Evolutionary conservation across 306 rosid genomes (phyloP), one percentile per base, ranked within the genome.

Genomic region (Cicer pinnatifidum): DNA sequence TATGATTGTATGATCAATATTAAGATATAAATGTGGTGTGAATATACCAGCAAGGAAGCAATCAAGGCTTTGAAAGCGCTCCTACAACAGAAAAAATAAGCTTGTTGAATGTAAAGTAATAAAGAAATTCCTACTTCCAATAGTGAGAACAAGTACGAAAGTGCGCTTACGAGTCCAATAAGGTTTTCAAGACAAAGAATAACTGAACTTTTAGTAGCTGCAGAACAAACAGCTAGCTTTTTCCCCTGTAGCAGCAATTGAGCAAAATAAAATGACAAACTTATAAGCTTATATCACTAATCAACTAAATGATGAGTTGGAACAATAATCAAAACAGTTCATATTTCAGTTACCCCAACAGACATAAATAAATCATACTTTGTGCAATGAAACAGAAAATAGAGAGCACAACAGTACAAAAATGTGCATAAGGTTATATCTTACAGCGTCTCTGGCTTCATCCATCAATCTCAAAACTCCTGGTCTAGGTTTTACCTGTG

Each of bases 171-270:
- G 35, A 79, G 48, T 83, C 98, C 98, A 33, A 91, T 87, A 37
- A 94, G 90, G 80, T 86, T 89, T 86, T 94, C 96, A 69, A 94
- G 96, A 78, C 95, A 91, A 4, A 94, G 82, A 63, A 94, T 80
- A 65, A 94, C 98, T 56, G 98, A 94, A 77, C 97, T 94, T 80
- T 91, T 94, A 76, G 98, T 94, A 7, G 98, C 98, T 53, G 98
- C 98, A 57, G 98, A 94, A 79, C 98, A 94, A 82, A 94, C 96
- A 28, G 95, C 96, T 23, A 94, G 88, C 78, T 82, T 84, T 82
- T 79, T 91, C 35, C 98, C 97, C 98, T 94, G 67, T 67, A 81
- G 76, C 59, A 83, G 50, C 48, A 72, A 62, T 52, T 52, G 45
- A 11, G 6, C 28, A 54, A 69, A 11, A 28, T 28, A 28, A 61